These are phyloP conservation scores for Ceriops decandra DNA, from an alignment of 345 rosid genomes.

Conservation along the genomic window DNA sequence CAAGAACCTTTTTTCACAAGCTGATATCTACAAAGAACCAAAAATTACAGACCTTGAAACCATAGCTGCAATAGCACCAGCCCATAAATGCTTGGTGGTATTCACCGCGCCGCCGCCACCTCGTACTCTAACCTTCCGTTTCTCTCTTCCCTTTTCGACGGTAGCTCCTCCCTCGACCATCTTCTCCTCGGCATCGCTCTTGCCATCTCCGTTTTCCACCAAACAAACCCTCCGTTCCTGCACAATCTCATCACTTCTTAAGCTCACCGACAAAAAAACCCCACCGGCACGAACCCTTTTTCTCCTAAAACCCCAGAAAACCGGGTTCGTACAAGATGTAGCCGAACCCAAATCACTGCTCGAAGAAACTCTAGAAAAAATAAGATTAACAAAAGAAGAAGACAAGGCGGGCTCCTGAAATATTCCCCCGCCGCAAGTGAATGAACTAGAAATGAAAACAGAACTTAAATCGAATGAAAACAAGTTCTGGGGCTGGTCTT, in stretches of 20 bases:
- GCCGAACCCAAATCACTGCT: constrained; percentile 10
- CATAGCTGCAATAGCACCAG: constrained; percentile 82
- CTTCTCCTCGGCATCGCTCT: constrained; percentile 1
- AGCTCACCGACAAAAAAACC: constrained; percentile 46
- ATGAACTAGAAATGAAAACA: background rate
- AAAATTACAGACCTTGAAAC: constrained; percentile 53
- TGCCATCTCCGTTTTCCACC: constrained; percentile 23
- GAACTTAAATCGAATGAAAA: constrained; percentile 7
- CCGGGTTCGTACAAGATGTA: constrained; percentile 14
- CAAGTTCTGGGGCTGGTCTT: constrained; percentile 8
- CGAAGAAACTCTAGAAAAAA: constrained; percentile 29
- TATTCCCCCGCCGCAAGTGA: constrained; percentile 40
- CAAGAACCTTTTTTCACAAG: background rate
- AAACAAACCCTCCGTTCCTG: constrained; percentile 27
- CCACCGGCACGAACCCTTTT: background rate
- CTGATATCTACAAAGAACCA: background rate
- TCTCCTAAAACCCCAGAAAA: constrained; percentile 8
- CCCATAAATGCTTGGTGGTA: constrained; percentile 67
- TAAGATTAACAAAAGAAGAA: constrained; percentile 39
- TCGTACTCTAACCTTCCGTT: constrained; percentile 25
- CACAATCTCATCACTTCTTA: constrained; percentile 35
- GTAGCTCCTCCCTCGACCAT: constrained; percentile 6
- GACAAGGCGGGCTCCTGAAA: constrained; percentile 50
- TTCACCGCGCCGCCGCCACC: constrained; percentile 36
- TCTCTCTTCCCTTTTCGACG: constrained; percentile 17